Conservation (phyloP, 371 early-diverging fungal species). For the Apophysomyces variabilis region DNA sequence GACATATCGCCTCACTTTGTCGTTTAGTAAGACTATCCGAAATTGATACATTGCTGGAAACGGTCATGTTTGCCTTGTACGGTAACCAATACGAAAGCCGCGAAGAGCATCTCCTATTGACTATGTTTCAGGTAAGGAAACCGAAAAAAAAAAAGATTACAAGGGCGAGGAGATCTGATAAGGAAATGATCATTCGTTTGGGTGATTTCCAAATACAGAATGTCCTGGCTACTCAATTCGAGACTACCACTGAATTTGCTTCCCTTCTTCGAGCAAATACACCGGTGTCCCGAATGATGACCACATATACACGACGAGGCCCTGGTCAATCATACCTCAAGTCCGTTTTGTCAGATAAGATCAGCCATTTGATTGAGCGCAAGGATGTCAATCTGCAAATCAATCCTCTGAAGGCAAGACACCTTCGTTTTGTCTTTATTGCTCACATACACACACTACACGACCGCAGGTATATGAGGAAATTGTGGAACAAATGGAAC, state of each 20-base stretch:
- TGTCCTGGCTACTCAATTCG: conserved; percentile 89
- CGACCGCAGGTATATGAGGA: conserved; percentile 77
- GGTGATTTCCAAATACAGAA: conserved; percentile 48
- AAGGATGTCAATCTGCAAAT: conserved; percentile 80
- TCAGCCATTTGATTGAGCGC: conserved; percentile 59
- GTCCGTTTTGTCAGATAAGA: conserved; percentile 81
- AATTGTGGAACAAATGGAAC: conserved; percentile 72
- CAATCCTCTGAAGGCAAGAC: conserved; percentile 75
- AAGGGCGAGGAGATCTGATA: background rate
- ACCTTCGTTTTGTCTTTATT: conserved; percentile 6
- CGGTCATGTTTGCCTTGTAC: conserved; percentile 95
- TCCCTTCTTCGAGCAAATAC: conserved; percentile 92
- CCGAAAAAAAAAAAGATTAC: too few species aligned
- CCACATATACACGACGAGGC: conserved; percentile 92
- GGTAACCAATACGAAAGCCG: conserved; percentile 96
- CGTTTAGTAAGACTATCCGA: conserved; percentile 84
- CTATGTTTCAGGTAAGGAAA: conserved; percentile 88
- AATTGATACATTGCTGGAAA: conserved; percentile 92
- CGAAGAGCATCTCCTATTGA: conserved; percentile 92
- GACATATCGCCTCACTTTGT: conserved; percentile 89
- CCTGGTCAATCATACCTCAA: conserved; percentile 94
- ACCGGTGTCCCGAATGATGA: conserved; percentile 96
- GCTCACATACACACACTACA: background rate
- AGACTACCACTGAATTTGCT: conserved; percentile 85
- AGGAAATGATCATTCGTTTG: background rate